Conservation (phyloP, 2,329 filamentous ascomycete genomes). For the Pestalotiopsis sp. region DNA sequence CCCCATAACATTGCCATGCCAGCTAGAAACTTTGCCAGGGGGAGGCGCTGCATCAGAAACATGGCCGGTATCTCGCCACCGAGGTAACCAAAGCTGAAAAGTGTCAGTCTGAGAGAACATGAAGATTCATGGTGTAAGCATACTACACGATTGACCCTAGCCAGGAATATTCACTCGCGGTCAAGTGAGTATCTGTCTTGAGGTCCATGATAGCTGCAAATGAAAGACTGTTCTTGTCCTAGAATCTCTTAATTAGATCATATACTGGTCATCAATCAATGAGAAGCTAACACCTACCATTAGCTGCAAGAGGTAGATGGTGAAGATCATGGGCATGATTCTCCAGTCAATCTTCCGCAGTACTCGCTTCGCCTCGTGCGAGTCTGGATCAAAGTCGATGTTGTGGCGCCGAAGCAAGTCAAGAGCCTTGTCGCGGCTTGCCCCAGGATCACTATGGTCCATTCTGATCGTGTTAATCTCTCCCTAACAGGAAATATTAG, state of each 20-base stretch:
- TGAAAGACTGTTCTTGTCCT: conserved; percentile 9
- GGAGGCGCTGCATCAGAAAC: conserved; percentile 28
- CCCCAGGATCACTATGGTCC: background rate
- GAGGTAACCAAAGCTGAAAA: conserved; percentile 20
- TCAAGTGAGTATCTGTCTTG: background rate
- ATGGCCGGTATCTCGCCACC: conserved; percentile 30
- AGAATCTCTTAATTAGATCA: background rate
- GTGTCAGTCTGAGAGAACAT: background rate
- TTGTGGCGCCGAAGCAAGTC: background rate
- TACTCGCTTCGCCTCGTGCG: background rate
- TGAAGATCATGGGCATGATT: conserved; percentile 11
- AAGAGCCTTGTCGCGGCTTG: background rate
- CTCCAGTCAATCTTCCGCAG: conserved; percentile 5
- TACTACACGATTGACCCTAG: conserved; percentile 34
- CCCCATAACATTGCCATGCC: conserved; percentile 69
- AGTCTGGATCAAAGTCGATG: conserved; percentile 6
- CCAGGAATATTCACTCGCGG: conserved; percentile 51
- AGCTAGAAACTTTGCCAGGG: conserved; percentile 44
- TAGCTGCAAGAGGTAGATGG: conserved; percentile 2
- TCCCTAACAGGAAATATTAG: background rate
- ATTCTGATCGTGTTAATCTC: background rate
- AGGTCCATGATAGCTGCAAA: conserved; percentile 5
- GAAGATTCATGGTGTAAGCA: conserved; percentile 8
- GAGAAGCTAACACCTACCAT: background rate
- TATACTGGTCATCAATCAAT: background rate